Evolutionary conservation across 345 rosid genomes (phyloP), one percentile per base, ranked within the genome.

Genomic region (Corchorus capsularis): DNA sequence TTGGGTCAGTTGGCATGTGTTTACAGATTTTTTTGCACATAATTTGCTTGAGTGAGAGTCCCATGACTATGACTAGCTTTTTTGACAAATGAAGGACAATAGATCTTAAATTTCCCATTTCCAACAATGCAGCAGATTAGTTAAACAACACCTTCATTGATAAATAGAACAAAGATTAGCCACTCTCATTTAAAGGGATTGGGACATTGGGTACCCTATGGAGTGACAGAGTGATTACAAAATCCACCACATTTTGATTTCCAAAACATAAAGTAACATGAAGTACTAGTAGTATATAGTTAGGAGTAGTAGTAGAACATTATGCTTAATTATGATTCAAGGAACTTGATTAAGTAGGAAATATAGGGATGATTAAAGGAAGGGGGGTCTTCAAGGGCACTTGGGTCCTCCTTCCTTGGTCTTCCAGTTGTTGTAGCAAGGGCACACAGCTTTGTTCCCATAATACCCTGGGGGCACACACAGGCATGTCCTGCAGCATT

Each of bases 391-490:
- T 85, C 52, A 86, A 84, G 93, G 95, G 93, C 95, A 91, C 77
- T 91, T 89, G 49, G 93, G 90, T 32, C 88, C 85, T 78, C 95
- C 95, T 71, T 91, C 79, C 82, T 87, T 82, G 81, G 91, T 91
- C 83, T 91, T 91, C 88, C 90, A 78, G 87, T 87, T 88, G 85
- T 88, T 89, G 85, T 91, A 91, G 90, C 95, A 91, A 77, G 93
- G 86, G 82, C 95, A 91, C 69, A 87, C 83, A 57, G 73, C 72
- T 73, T 91, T 91, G 75, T 89, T 81, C 9, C 93, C 93, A 45
- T 85, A 89, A 13, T 59, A 86, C 32, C 92, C 97, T 2, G 93
- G 91, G 32, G 97, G 97, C 19, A 92, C 97, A 79, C 97, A 92
- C 47, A 88, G 75, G 82, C 97, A 92, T 70, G 83, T 84, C 12